Evolutionary conservation across 805 yeast genomes (phyloP), one percentile per base, ranked within the genome.

Genomic region (Starmerella riodocensis): DNA sequence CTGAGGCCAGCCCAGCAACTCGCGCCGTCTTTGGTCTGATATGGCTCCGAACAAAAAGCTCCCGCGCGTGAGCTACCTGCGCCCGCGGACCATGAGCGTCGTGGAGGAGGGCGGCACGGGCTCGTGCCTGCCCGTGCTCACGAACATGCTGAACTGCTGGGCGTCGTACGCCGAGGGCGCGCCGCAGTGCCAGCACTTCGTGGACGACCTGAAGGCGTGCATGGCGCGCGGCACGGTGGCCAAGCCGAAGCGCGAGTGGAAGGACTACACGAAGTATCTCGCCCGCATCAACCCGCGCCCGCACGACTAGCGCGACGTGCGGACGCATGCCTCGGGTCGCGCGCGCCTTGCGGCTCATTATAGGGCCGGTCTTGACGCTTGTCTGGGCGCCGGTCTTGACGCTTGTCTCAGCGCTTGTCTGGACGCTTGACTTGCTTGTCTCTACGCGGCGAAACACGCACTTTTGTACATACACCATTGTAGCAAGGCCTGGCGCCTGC

Each of bases 111-210:
- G 41, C 30, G 24, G 34, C 29, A 29, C 42, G 21, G 53, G 48
- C 50, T 75, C 82, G 42, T 85, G 95, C 59, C 59, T 75, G 44
- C 84, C 82, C 41, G 63, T 79, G 47, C 81, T 86, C 86, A 76
- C 91, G 1, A 77, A 82, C 34, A 67, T 86, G 58, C 65, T 86
- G 51, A 82, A 80, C 67, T 86, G 97, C 64, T 86, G 97, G 97
- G 93, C 95, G 2, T 81, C 95, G 19, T 81, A 83, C 61, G 88
- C 93, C 35, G 93, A 84, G 59, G 86, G 91, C 44, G 65, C 78
- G 18, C 63, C 68, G 9, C 68, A 64, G 34, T 86, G 97, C 61
- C 93, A 78, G 54, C 57, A 60, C 26, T 40, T 36, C 17, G 49
- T 43, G 23, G 34, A 29, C 27, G 83, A 81, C 45, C 69, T 85